phyloP scores from a whole-genome alignment of 768 basidiomycete species.

The Krasilnikovozyma curviuscula region DNA sequence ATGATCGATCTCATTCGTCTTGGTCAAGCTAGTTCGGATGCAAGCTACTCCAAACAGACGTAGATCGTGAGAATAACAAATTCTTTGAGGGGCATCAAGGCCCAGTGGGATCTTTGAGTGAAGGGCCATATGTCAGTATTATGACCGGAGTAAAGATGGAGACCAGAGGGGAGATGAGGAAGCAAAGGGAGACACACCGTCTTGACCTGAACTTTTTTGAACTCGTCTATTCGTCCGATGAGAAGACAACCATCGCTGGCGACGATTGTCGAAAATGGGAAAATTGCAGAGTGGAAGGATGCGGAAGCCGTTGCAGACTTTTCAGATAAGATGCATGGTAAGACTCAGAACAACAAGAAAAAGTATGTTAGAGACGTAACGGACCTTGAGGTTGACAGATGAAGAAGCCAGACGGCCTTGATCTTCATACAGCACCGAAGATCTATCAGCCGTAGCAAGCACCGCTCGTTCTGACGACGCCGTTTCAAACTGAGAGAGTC shows the following conservation, averaged over 20 bases:
- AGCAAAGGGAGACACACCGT: conserved; percentile 34
- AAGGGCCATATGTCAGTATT: conserved; percentile 2
- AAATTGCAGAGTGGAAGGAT: conserved; percentile 33
- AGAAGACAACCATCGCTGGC: conserved; percentile 37
- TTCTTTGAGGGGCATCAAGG: conserved; percentile 46
- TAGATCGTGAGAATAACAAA: conserved; percentile 39
- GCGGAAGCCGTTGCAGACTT: conserved; percentile 40
- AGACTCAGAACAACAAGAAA: not conserved
- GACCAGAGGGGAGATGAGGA: not conserved
- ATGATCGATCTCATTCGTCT: conserved; percentile 35
- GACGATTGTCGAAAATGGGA: conserved; percentile 40
- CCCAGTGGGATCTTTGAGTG: conserved; percentile 47
- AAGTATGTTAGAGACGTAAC: conserved; percentile 1
- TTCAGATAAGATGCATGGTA: not conserved
- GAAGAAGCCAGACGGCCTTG: conserved; percentile 42
- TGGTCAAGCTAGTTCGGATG: conserved; percentile 35
- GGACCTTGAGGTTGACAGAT: conserved; percentile 50
- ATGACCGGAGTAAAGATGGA: not conserved
- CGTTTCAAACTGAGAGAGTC: not conserved
- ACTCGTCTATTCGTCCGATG: conserved; percentile 46
- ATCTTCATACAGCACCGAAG: conserved; percentile 49
- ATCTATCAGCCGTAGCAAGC: conserved; percentile 51
- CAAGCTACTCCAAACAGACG: conserved; percentile 51
- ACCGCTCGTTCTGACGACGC: conserved; percentile 29
- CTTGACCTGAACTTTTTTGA: conserved; percentile 63